Evolutionary conservation across 1,284 basidiomycete genomes (phyloP).

Genomic region (Boletus albobrunnescens): DNA sequence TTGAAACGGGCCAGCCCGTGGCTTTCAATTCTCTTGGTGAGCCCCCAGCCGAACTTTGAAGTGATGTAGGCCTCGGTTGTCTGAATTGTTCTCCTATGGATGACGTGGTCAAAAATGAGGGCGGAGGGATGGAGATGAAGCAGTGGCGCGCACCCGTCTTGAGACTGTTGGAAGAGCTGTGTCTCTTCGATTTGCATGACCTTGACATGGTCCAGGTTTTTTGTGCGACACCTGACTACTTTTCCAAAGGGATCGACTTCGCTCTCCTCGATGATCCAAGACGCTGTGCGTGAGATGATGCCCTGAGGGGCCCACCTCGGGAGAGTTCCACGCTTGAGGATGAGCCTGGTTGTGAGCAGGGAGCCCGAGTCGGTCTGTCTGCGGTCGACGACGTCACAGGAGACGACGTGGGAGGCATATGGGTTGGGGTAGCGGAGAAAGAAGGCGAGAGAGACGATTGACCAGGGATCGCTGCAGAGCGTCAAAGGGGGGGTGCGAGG

Average conservation of each 20-base stretch:
- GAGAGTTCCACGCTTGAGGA: constrained; percentile 86
- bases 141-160: constrained; percentile 53
- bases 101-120: constrained; percentile 10
- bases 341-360: constrained; percentile 85
- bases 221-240: constrained; percentile 66
- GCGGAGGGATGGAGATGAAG: not conserved
- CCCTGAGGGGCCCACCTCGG: constrained; percentile 89
- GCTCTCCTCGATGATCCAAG: constrained; percentile 89
- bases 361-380: constrained; percentile 67
- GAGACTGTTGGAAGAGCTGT: constrained; percentile 56
- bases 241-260: constrained; percentile 78
- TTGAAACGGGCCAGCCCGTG: constrained; percentile 75
- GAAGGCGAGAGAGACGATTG: constrained; percentile 89
- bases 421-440: constrained; percentile 97
- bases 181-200: constrained; percentile 78
- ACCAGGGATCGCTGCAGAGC: constrained; percentile 74
- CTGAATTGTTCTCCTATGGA: constrained; percentile 63
- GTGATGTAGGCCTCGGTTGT: constrained; percentile 72
- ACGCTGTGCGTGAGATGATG: constrained; percentile 70
- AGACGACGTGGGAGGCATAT: constrained; percentile 89
- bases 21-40: constrained; percentile 74
- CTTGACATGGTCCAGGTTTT: constrained; percentile 81
- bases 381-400: constrained; percentile 91
- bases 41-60: constrained; percentile 79
- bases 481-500: too few relatives aligned